Base-by-base conservation (phyloP, 768 basidiomycete species). In the Trichaptum fuscoviolaceum region DNA sequence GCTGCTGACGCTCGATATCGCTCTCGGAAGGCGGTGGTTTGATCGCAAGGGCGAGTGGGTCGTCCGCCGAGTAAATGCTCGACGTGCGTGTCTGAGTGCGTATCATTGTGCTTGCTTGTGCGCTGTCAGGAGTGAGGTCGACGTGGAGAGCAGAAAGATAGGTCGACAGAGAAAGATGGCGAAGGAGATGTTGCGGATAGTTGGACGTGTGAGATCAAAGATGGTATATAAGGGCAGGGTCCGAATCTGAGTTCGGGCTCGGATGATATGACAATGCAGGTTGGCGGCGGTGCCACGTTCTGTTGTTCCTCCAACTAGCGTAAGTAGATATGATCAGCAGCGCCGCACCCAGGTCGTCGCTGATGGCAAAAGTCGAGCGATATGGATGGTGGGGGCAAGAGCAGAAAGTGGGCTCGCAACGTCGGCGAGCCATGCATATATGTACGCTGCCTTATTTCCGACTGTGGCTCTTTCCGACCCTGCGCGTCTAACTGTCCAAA, bases 11-110 rank as follows among this genome's bases (percentile, higher is more conserved):
- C 73, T 93, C 87, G 0, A 77, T 73, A 1, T 88, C 87, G 0
- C 88, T 86, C 79, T 94, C 92, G 26, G 83, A 74, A 20, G 79
- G 71, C 0, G 92, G 84, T 7, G 92, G 91, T 63, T 84, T 82
- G 68, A 92, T 76, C 7, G 87, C 88, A 27, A 82, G 80, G 7
- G 90, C 76, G 59, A 94, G 85, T 17, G 92, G 92, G 73, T 94
- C 92, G 71, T 90, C 90, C 71, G 87, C 83, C 73, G 85, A 87
- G 77, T 88, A 88, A 64, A 91, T 74, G 59, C 89, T 91, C 65
- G 91, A 84, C 35, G 90, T 87, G 64, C 89, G 86, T 77, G 59
- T 61, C 85, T 85, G 72, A 58, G 76, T 79, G 76, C 78, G 69
- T 65, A 77, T 76, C 77, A 75, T 80, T 76, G 70, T 76, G 77